Base-by-base conservation (phyloP, 176 grass and related monocot genomes). In the Cenchrus purpureus region DNA sequence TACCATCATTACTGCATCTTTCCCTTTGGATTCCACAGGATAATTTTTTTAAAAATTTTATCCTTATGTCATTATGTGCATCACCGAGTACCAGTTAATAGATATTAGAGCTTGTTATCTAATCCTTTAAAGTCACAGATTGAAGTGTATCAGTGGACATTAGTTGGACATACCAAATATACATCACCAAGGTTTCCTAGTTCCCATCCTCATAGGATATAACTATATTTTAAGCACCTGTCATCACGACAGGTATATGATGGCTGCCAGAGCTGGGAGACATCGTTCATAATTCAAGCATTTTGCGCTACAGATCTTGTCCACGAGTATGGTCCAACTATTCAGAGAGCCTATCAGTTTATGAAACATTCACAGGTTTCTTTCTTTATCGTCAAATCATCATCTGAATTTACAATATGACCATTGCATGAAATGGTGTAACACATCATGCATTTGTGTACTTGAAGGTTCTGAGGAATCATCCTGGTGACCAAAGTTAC, bases 191-290 rank as follows among this genome's bases (percentile, higher is more conserved):
- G 37, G 37, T 40, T 40, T 40, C 37, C 37, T 40, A 40, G 37
- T 4, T 40, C 37, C 37, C 3, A 40, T 40, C 37, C 37, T 40
- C 37, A 4, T 40, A 40, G 37, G 37, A 40, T 40, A 40, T 40
- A 40, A 46, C 45, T 40, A 1, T 70, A 6, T n/a, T 34, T 46
- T 46, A 9, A 46, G 45, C 5, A 46, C 7, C 15, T 49, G 3
- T 50, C 60, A 53, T 52, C 74, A 12, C 55, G 31, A 49, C 85
- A 94, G 87, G 94, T 88, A 9, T 94, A 88, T 74, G 88, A 97
- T 88, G 94, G 94, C 12, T 91, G 86, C 77, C 91, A 97, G 29
- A 83, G 84, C 37, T 97, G 91, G 94, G 94, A 97, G 65, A 92
- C 92, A 54, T 83, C 91, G 65, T 92, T 97, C 44, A 91, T 87